phyloP scores from a whole-genome alignment of 23 red algal species.

The Gracilaria gracilis region DNA sequence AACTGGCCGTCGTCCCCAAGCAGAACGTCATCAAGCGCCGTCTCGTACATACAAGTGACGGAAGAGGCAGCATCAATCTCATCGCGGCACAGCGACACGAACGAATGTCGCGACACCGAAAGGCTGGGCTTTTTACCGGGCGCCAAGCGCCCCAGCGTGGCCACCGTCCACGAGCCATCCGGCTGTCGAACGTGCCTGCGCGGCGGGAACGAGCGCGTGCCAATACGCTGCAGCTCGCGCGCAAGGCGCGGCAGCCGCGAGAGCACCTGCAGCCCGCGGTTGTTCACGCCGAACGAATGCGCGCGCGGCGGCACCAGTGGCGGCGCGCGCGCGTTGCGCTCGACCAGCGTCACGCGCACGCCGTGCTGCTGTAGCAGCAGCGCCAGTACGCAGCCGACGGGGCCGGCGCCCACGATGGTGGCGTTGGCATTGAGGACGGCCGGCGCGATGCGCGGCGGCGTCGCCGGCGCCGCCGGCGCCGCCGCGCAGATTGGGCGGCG shows the following conservation, averaged over 20 bases:
- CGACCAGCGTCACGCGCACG: neutral
- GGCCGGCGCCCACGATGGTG: neutral
- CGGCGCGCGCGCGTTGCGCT: neutral
- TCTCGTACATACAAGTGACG: neutral
- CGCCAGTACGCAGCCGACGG: slow-evolving; percentile 8
- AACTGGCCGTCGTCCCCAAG: neutral
- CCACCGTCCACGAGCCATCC: neutral
- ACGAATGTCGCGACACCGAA: neutral
- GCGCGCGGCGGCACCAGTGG: neutral
- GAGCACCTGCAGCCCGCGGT: neutral
- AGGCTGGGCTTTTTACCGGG: neutral
- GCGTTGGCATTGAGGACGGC: neutral
- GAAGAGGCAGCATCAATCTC: neutral
- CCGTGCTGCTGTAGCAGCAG: neutral
- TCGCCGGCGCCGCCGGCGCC: no score
- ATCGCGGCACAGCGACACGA: neutral
- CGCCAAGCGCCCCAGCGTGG: neutral
- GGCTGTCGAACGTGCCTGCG: neutral
- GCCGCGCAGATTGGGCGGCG: neutral
- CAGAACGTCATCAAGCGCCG: neutral
- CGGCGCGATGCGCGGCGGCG: neutral
- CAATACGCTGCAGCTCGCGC: neutral
- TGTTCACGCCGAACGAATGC: slow-evolving; percentile 7
- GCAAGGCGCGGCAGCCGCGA: neutral
- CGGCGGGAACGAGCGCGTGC: neutral